These are phyloP conservation scores for Ceriops decandra DNA, from an alignment of 345 rosid genomes.

Conservation along the genomic window DNA sequence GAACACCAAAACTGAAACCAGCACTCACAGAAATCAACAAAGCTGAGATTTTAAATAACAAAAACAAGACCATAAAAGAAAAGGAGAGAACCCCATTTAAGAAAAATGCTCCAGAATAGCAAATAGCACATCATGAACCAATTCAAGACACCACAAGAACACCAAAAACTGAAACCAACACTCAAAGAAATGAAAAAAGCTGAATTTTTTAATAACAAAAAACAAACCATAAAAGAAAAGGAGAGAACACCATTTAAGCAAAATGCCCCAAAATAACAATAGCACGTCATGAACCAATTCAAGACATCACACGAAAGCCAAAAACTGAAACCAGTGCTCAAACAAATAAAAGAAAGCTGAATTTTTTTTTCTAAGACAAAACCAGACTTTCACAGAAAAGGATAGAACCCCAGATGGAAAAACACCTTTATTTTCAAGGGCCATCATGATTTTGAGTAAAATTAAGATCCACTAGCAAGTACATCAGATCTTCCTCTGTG, in stretches of 20 bases:
- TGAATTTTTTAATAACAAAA: not conserved
- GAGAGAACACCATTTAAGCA: too few relatives aligned
- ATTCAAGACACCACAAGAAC: too few relatives aligned
- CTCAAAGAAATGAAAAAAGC: not conserved
- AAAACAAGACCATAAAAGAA: not conserved
- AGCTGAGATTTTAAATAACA: not conserved
- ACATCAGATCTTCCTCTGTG: constrained; percentile 59
- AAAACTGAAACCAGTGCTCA: not conserved
- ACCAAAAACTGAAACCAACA: too few relatives aligned
- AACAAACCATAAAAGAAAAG: not conserved
- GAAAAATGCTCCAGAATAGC: too few relatives aligned
- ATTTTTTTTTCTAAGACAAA: not conserved
- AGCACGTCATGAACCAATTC: too few relatives aligned
- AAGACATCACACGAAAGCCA: too few relatives aligned
- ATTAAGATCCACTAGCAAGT: constrained; percentile 48
- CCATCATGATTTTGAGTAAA: constrained; percentile 46
- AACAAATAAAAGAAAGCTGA: not conserved
- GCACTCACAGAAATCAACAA: not conserved
- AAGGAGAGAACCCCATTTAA: too few relatives aligned
- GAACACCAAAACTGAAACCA: too few relatives aligned
- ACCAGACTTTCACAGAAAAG: not conserved
- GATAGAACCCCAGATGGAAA: not conserved
- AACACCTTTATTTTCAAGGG: constrained; percentile 59
- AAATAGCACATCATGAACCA: too few relatives aligned
- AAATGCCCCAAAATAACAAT: too few relatives aligned